Conservation (phyloP, 192 early-diverging fungal species). For the Radiomyces spectabilis region DNA sequence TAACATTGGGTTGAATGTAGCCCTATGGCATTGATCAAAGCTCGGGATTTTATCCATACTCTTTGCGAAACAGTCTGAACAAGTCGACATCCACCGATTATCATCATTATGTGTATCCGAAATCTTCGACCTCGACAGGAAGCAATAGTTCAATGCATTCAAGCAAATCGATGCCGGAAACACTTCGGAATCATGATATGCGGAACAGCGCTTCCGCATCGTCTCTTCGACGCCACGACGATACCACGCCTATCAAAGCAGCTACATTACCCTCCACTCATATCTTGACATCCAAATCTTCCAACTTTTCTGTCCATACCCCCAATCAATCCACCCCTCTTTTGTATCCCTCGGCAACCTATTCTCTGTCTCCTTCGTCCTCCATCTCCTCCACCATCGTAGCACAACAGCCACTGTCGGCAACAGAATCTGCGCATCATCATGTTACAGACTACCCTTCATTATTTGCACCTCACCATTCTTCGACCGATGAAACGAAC, state of each 20-base stretch:
- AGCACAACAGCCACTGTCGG: neutral
- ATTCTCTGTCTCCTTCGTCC: constrained; percentile 1
- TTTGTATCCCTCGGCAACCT: neutral
- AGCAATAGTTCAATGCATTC: constrained; percentile 4
- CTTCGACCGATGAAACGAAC: neutral
- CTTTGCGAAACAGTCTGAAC: too few species aligned
- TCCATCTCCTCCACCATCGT: neutral
- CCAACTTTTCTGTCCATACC: neutral
- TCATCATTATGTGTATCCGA: neutral
- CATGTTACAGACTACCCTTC: neutral
- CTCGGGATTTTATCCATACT: too few species aligned
- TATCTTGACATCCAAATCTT: neutral
- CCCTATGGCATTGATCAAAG: too few species aligned
- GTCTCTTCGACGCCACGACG: neutral
- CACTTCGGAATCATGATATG: neutral
- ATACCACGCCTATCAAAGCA: neutral
- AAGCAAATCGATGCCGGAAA: constrained; percentile 1
- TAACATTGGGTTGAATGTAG: too few species aligned
- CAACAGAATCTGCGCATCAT: neutral
- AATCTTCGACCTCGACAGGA: neutral
- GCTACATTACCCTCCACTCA: neutral
- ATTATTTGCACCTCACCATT: neutral
- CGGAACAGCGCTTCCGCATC: neutral
- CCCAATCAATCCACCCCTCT: neutral
- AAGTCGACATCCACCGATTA: neutral